Conservation (phyloP, 1,284 basidiomycete genomes). For the Porogramme epimiltina region DNA sequence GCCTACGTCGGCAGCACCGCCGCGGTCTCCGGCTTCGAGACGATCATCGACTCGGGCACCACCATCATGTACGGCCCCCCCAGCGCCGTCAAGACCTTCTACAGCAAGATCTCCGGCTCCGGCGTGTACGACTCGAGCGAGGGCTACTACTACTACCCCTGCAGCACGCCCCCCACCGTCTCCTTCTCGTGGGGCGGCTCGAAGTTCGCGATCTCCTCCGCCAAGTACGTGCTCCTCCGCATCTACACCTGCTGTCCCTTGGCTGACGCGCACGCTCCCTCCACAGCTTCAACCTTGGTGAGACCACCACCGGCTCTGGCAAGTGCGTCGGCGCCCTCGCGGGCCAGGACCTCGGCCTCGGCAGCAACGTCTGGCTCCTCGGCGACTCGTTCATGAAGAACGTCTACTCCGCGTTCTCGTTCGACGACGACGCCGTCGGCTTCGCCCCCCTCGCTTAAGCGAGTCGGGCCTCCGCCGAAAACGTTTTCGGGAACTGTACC, state of each 20-base stretch:
- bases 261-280: conserved; percentile 1
- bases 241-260: neutral
- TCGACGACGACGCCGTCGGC: conserved; percentile 21
- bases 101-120: conserved; percentile 8
- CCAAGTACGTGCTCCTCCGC: conserved; percentile 8
- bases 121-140: conserved; percentile 9
- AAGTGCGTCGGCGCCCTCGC: conserved; percentile 24
- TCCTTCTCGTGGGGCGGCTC: conserved; percentile 21
- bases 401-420: conserved; percentile 24
- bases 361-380: conserved; percentile 16
- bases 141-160: conserved; percentile 15
- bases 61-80: conserved; percentile 18
- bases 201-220: conserved; percentile 13
- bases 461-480: neutral
- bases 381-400: conserved; percentile 23
- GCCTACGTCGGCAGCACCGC: conserved; percentile 7
- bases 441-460: conserved; percentile 15
- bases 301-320: conserved; percentile 8
- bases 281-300: conserved; percentile 23
- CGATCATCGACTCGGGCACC: conserved; percentile 26
- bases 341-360: conserved; percentile 16
- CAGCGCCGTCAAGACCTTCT: conserved; percentile 13
- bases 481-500: too few species aligned
- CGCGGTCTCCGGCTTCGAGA: conserved; percentile 18
- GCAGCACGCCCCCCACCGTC: conserved; percentile 13